These are phyloP conservation scores for Picea engelmannii DNA, from an alignment of 83 land plant species.

Conservation along the genomic window DNA sequence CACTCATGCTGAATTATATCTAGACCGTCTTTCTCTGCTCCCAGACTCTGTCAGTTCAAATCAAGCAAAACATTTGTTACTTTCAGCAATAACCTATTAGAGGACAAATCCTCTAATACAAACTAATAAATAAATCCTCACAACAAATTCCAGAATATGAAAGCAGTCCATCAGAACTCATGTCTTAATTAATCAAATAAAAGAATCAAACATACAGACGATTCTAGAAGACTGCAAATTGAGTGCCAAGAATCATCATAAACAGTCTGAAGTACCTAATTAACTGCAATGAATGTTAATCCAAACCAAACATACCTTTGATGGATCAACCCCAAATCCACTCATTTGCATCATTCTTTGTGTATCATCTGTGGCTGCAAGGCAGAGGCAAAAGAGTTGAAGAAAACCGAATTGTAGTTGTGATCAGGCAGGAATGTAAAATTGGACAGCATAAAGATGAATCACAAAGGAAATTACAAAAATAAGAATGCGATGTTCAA, in stretches of 20 bases:
- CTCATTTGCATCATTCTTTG: slow-evolving; percentile 99
- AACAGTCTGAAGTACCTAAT: background rate
- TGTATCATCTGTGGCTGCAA: slow-evolving; percentile 90
- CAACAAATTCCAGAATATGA: background rate
- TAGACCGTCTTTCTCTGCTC: slow-evolving; percentile 94
- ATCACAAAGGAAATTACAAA: background rate
- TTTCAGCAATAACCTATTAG: slow-evolving; percentile 7
- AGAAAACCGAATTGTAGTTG: background rate
- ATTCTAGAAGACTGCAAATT: background rate
- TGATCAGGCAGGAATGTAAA: background rate
- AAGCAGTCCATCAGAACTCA: background rate
- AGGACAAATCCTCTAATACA: background rate
- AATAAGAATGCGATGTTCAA: background rate
- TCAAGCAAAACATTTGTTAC: background rate
- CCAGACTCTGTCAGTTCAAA: slow-evolving; percentile 48
- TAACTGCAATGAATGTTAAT: background rate
- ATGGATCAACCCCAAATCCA: slow-evolving; percentile 91
- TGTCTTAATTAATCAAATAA: background rate
- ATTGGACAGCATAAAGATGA: background rate
- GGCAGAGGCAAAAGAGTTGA: background rate
- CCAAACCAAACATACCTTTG: slow-evolving; percentile 61
- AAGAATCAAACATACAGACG: background rate
- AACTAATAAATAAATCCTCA: slow-evolving; percentile 6
- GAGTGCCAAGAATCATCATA: background rate
- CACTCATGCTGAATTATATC: slow-evolving; percentile 95